Evolutionary conservation across 805 yeast genomes (phyloP), one percentile per base, ranked within the genome.

Genomic region (Blastobotrys terrestris): DNA sequence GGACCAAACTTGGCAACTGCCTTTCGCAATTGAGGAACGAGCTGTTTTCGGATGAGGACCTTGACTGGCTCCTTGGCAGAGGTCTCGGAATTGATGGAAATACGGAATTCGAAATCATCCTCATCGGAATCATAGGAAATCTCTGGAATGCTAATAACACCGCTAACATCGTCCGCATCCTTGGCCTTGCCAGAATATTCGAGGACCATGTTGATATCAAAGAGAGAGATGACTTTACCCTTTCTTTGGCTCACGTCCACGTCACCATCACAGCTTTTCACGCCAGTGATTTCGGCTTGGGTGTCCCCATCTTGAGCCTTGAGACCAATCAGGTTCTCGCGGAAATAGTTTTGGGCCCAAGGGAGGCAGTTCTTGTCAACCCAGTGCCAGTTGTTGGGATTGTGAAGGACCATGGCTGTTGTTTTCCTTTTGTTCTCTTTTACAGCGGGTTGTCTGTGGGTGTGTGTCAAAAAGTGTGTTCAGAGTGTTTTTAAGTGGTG

Each of bases 321-420:
- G 42, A 81, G 57, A 0, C 84, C 85, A 8, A 75, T 74, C 50
- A 90, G 72, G 45, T 81, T 77, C 46, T 79, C 77, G 31, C 71
- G 69, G 68, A 94, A 87, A 68, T 92, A 92, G 42, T 78, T 76
- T 56, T 81, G 81, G 11, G 97, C 78, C 99, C 99, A 94, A 53
- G 80, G 84, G 53, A 92, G 78, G 72, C 99, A 94, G 75, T 94
- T 94, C 70, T 92, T 92, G 72, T 92, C 97, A 57, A 91, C 97
- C 98, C 98, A 94, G 77, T 94, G 99, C 99, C 99, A 92, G 73
- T 92, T 92, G 71, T 94, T 94, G 41, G 98, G 98, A 77, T 92
- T 94, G 72, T 89, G 85, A 31, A 94, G 91, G 42, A 87, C 97
- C 97, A 92, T 92, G n/a, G n/a, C n/a, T n/a, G n/a, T n/a, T n/a